Evolutionary conservation across 2,329 filamentous ascomycete species (phyloP).

Genomic region (Colletotrichum sp.): DNA sequence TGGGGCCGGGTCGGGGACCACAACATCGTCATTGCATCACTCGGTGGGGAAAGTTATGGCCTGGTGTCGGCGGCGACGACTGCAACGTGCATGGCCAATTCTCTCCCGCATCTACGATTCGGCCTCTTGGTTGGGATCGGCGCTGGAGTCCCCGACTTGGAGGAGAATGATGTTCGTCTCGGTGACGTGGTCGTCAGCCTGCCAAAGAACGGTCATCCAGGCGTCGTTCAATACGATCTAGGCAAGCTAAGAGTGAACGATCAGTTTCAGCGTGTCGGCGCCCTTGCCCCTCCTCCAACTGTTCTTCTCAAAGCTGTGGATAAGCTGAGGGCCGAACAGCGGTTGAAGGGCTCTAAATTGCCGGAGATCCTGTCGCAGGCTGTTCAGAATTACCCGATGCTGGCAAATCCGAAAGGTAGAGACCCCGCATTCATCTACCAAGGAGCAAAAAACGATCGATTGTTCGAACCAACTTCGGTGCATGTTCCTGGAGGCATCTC

Average conservation of each 20-base stretch:
- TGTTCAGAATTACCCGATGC: neutral
- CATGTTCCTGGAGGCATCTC: neutral
- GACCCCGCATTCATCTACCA: conserved; percentile 8
- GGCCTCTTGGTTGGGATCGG: conserved; percentile 29
- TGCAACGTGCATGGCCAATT: conserved; percentile 32
- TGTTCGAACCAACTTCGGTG: conserved; percentile 9
- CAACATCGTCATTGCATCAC: conserved; percentile 23
- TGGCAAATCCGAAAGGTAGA: neutral
- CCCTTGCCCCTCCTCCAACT: neutral
- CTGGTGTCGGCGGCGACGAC: conserved; percentile 5
- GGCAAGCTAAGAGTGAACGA: neutral
- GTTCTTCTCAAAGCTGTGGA: conserved; percentile 15
- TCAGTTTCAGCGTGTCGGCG: neutral
- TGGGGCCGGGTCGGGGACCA: conserved; percentile 19
- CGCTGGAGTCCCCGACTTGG: conserved; percentile 22
- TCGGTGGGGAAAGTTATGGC: conserved; percentile 19
- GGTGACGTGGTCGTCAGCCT: conserved; percentile 19
- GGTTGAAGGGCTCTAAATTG: neutral
- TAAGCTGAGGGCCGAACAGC: neutral
- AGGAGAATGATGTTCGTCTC: conserved; percentile 13
- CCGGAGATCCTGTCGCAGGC: conserved; percentile 5
- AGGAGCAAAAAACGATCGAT: conserved; percentile 17
- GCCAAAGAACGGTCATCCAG: neutral
- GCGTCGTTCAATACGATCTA: conserved; percentile 21
- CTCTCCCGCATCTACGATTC: neutral